Percentiles rank a stretch among this genome's conserved stretches.
Evolutionary conservation across 768 basidiomycete species (phyloP).

Genomic region (Tulasnella sp.): DNA sequence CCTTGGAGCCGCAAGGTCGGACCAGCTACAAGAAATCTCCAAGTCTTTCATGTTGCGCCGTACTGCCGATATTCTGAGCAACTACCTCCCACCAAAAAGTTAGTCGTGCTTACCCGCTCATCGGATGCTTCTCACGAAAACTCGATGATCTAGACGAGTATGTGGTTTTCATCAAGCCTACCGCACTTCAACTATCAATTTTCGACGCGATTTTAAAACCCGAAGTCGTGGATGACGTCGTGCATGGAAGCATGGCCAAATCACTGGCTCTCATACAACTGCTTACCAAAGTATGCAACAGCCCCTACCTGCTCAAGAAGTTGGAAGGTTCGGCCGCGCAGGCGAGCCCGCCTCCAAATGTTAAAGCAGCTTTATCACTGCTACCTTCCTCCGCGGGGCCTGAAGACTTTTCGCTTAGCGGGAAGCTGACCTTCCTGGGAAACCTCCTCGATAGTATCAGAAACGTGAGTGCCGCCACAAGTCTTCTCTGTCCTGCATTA

Average conservation of each 20-base stretch:
- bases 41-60: constrained; percentile 90
- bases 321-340: constrained; percentile 53
- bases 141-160: constrained; percentile 74
- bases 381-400: constrained; percentile 41
- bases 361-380: constrained; percentile 43
- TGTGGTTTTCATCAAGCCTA: constrained; percentile 92
- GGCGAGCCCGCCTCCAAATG: constrained; percentile 56
- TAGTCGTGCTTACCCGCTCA: neutral
- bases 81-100: constrained; percentile 93
- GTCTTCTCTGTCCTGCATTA: neutral
- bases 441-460: constrained; percentile 64
- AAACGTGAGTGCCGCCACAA: constrained; percentile 50
- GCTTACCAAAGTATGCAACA: constrained; percentile 90
- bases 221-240: constrained; percentile 67
- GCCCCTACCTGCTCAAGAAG: constrained; percentile 76
- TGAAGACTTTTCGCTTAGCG: constrained; percentile 73
- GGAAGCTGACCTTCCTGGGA: constrained; percentile 72
- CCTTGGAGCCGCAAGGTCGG: constrained; percentile 72
- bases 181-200: constrained; percentile 76
- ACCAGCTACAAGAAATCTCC: constrained; percentile 69
- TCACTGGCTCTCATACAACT: constrained; percentile 78
- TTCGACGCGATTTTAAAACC: constrained; percentile 76
- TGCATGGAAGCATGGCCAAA: constrained; percentile 71
- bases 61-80: constrained; percentile 78
- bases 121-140: neutral